A percentile compares a stretch with the other conserved stretches of the same genome.
Evolutionary conservation across 768 basidiomycete genomes (phyloP).

Genomic region (Pholiota microspora): DNA sequence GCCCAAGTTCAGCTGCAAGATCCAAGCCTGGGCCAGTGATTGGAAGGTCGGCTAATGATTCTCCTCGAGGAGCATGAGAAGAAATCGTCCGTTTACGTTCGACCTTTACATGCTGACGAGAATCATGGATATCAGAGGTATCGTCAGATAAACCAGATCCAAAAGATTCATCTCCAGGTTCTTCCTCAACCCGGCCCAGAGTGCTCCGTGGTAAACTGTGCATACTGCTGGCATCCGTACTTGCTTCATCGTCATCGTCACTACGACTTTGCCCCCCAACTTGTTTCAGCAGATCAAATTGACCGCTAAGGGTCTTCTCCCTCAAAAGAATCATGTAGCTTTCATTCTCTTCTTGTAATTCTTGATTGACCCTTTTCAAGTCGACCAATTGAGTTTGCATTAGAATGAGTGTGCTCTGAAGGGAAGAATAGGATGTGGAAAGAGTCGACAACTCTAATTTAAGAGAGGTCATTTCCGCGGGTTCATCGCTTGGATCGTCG

Average conservation of each 20-base stretch:
- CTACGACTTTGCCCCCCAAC: conserved; percentile 44
- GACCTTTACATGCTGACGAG: conserved; percentile 40
- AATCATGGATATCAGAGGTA: conserved; percentile 35
- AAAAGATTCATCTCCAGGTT: conserved; percentile 37
- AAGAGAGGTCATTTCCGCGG: conserved; percentile 85
- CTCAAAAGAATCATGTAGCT: conserved; percentile 92
- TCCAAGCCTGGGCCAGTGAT: conserved; percentile 89
- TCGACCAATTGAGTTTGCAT: conserved; percentile 84
- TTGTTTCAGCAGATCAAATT: conserved; percentile 74
- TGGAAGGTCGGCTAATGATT: conserved; percentile 82
- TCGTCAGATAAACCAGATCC: conserved; percentile 36
- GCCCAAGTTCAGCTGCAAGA: conserved; percentile 87
- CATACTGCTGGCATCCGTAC: conserved; percentile 52
- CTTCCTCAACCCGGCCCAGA: conserved; percentile 65
- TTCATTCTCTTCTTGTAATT: conserved; percentile 94
- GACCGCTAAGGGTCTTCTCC: conserved; percentile 89
- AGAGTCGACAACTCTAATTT: conserved; percentile 83
- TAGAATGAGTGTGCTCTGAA: conserved; percentile 83
- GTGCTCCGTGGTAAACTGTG: conserved; percentile 55
- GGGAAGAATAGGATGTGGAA: conserved; percentile 78
- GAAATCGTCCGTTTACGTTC: conserved; percentile 53
- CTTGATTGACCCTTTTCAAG: conserved; percentile 82
- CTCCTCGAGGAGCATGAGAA: conserved; percentile 62
- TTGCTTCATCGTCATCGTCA: conserved; percentile 38
- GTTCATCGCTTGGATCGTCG: conserved; percentile 68